Evolutionary conservation across 306 rosid genomes (phyloP), one percentile per base, ranked within the genome.

Genomic region (Casuarina equisetifolia): DNA sequence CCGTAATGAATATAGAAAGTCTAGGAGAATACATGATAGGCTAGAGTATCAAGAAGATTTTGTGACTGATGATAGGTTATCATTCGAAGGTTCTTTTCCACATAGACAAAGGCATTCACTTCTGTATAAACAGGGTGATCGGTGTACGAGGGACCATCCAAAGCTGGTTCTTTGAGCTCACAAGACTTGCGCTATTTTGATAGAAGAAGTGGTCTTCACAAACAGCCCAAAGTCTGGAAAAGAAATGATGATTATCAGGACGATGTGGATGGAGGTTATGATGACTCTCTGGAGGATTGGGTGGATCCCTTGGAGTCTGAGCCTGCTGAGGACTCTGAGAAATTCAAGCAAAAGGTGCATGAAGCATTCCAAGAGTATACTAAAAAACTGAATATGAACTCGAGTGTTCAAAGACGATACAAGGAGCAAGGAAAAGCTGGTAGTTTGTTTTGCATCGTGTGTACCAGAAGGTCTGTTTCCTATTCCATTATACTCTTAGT

Each of bases 401-500:
- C 85, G 45, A 74, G 72, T 84, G 87, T 88, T 74, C 92, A 83
- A 70, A 89, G 86, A 86, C 87, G 96, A 84, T 94, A 92, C 87
- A 90, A 72, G 82, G 91, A 88, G 77, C 93, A 92, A 80, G 98
- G 98, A 83, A 92, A 88, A 76, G 90, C 90, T 73, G 97, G 97
- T 75, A 85, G 90, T 88, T 91, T 94, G 88, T 94, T 84, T 89
- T 94, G 98, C 93, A 82, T 92, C 78, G 95, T 87, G 46, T 94
- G 98, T 78, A 92, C 97, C 89, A 84, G 79, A 91, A 94, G 98
- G 98, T 94, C 81, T 85, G 97, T 90, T 85, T 88, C 87, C 88
- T 89, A 85, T 79, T 81, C 84, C 82, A 39, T 85, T 81, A 86
- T 81, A 83, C 76, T 77, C 74, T 84, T 85, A 72, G 51, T 70